Percentiles rank a stretch among this genome's conserved stretches.
These are phyloP conservation scores for Tubosaeta sp. DNA, from an alignment of 768 basidiomycete species.

Conservation along the genomic window DNA sequence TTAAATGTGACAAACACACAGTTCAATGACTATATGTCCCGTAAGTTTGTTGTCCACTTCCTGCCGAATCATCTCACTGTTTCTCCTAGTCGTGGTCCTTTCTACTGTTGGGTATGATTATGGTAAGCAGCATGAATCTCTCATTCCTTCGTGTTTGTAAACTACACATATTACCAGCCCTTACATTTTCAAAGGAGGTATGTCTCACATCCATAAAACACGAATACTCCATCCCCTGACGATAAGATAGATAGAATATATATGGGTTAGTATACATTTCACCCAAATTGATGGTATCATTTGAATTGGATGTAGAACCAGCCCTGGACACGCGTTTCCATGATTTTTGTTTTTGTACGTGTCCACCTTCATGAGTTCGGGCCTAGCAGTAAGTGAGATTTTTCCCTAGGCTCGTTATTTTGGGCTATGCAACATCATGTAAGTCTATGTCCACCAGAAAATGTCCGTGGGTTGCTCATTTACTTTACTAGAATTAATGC, in stretches of 20 bases:
- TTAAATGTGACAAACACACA: background rate
- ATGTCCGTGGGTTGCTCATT: too few species aligned
- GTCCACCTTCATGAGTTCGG: background rate
- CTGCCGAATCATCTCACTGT: background rate
- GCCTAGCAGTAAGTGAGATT: background rate
- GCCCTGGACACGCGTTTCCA: slow-evolving; percentile 9
- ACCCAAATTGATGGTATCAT: background rate
- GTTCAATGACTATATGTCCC: background rate
- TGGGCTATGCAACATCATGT: background rate
- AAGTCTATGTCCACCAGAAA: background rate
- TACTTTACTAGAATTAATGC: background rate
- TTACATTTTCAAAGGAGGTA: slow-evolving; percentile 11
- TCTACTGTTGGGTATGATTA: background rate
- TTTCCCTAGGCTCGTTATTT: background rate
- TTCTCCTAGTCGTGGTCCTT: background rate
- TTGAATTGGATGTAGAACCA: slow-evolving; percentile 1
- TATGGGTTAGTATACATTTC: slow-evolving; percentile 5
- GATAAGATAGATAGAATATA: slow-evolving; percentile 3
- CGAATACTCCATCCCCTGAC: background rate
- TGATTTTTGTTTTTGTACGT: slow-evolving; percentile 7
- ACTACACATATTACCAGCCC: background rate
- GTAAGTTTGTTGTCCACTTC: background rate
- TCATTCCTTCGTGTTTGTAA: background rate
- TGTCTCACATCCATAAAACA: background rate
- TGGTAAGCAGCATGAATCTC: background rate